Conservation (phyloP, 495 filamentous ascomycete species). For the Xeromyces bisporus region DNA sequence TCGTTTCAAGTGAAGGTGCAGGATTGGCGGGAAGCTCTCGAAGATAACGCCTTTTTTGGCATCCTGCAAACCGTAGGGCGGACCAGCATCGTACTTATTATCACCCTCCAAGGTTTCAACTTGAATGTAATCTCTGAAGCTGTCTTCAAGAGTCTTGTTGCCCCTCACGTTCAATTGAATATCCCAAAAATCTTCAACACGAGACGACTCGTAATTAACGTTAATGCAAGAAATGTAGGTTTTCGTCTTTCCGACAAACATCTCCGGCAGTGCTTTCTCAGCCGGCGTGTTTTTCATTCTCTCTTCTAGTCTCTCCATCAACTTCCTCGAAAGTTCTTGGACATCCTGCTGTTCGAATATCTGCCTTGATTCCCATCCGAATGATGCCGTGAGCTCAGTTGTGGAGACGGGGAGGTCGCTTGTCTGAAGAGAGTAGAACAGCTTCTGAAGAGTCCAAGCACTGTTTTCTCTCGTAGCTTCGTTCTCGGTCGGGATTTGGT, state of each 20-base stretch:
- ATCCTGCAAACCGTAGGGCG: constrained; percentile 82
- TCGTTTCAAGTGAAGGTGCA: constrained; percentile 91
- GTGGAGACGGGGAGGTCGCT: constrained; percentile 68
- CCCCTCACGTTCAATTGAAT: constrained; percentile 92
- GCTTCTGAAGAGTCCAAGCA: constrained; percentile 80
- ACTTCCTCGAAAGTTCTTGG: constrained; percentile 84
- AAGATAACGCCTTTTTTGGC: constrained; percentile 97
- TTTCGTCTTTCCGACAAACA: constrained; percentile 94
- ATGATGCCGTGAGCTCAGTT: constrained; percentile 81
- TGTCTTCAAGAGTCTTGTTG: constrained; percentile 82
- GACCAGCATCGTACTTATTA: constrained; percentile 88
- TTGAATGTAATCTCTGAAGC: constrained; percentile 89
- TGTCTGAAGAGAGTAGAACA: constrained; percentile 90
- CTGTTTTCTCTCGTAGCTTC: constrained; percentile 71
- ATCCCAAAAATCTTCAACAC: constrained; percentile 97
- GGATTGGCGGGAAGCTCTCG: constrained; percentile 81
- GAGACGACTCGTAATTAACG: constrained; percentile 87
- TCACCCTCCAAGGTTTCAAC: constrained; percentile 95
- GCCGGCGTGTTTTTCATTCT: constrained; percentile 95
- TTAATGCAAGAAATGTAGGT: constrained; percentile 98
- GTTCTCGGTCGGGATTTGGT: constrained; percentile 81
- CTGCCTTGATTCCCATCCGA: constrained; percentile 94
- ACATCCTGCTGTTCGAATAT: constrained; percentile 99
- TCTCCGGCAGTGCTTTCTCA: constrained; percentile 74
- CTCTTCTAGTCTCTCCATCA: constrained; percentile 92